phyloP scores from a whole-genome alignment of 441 rosid genomes.

The Syzygium syzygioides region DNA sequence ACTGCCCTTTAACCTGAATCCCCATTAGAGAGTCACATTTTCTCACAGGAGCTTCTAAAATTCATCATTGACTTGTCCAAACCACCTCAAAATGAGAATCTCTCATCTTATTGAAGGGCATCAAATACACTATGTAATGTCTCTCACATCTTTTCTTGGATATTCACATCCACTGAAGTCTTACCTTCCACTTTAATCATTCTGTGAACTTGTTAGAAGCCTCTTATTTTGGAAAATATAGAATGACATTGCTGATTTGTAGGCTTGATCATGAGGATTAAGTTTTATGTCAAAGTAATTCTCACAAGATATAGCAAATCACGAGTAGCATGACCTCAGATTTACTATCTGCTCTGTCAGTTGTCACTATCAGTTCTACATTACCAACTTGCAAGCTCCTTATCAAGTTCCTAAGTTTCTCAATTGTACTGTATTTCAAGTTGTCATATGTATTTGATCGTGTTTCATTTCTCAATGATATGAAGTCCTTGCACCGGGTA shows the following conservation, averaged over 20 bases:
- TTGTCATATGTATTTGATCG: background rate
- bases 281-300: background rate
- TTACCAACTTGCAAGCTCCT: background rate
- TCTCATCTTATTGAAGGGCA: too few species aligned
- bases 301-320: background rate
- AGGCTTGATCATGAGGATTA: background rate
- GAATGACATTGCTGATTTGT: background rate
- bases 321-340: background rate
- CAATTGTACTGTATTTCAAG: background rate
- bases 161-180: background rate
- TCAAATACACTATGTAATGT: too few species aligned
- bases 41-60: background rate
- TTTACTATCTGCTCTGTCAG: background rate
- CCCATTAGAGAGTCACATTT: background rate
- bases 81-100: background rate
- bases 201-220: background rate
- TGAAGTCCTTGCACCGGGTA: background rate
- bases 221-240: background rate
- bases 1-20: background rate
- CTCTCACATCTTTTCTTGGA: too few species aligned
- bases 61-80: background rate
- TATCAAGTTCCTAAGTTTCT: background rate
- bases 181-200: background rate
- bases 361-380: background rate
- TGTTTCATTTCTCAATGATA: background rate